Percentiles rank a stretch among this genome's conserved stretches.
phyloP scores from a whole-genome alignment of 352 stramenopile species.

The Hyaloperonospora brassicae region DNA sequence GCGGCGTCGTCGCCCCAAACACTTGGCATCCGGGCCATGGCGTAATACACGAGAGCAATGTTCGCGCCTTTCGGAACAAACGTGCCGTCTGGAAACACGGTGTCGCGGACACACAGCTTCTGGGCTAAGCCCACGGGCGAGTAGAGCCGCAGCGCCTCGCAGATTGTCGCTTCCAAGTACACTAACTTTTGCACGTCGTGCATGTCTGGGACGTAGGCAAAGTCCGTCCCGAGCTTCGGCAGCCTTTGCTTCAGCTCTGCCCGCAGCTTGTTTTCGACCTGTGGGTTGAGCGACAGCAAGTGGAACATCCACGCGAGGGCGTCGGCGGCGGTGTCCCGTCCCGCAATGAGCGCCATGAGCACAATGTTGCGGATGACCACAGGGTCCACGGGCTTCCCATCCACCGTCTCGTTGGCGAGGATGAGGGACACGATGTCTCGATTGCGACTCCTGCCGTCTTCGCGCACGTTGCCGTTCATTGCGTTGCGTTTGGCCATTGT shows the following conservation, averaged over 20 bases:
- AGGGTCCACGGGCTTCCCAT: slow-evolving; percentile 21
- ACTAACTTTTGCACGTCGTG: slow-evolving; percentile 19
- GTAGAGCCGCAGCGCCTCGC: slow-evolving; percentile 36
- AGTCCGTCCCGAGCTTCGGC: slow-evolving; percentile 17
- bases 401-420: slow-evolving; percentile 17
- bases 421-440: slow-evolving; percentile 30
- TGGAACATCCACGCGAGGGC: slow-evolving; percentile 30
- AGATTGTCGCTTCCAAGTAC: slow-evolving; percentile 35
- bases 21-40: slow-evolving; percentile 28
- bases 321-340: slow-evolving; percentile 51
- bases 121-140: slow-evolving; percentile 31
- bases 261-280: slow-evolving; percentile 27
- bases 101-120: slow-evolving; percentile 31
- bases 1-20: slow-evolving; percentile 37
- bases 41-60: slow-evolving; percentile 30
- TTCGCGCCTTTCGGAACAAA: slow-evolving; percentile 31
- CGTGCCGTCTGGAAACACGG: slow-evolving; percentile 40
- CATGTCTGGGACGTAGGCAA: slow-evolving; percentile 20
- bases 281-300: slow-evolving; percentile 37
- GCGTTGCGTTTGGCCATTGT: slow-evolving; percentile 14
- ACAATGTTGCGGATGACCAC: slow-evolving; percentile 51
- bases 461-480: background rate
- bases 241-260: slow-evolving; percentile 22
- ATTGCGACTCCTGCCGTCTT: slow-evolving; percentile 4
- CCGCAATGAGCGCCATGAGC: slow-evolving; percentile 56